phyloP scores from a whole-genome alignment of 2,329 filamentous ascomycete species.

The Cryoendolithus antarcticus region DNA sequence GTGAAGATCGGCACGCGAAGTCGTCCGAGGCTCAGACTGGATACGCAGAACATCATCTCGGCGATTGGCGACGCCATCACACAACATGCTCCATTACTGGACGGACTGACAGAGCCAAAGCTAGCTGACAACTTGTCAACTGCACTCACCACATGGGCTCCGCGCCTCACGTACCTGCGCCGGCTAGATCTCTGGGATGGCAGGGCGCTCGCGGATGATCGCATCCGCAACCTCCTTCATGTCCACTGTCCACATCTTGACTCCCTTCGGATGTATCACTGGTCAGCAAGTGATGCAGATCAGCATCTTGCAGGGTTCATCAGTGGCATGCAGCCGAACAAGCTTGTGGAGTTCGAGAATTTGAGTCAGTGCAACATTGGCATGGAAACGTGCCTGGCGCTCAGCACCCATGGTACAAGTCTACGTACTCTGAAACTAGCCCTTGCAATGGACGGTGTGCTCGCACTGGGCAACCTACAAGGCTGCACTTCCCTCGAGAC shows the following conservation, averaged over 20 bases:
- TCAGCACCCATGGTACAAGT: conserved; percentile 42
- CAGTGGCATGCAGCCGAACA: conserved; percentile 41
- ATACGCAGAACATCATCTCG: conserved; percentile 31
- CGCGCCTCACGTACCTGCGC: conserved; percentile 45
- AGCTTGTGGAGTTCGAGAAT: conserved; percentile 46
- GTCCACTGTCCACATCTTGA: conserved; percentile 49
- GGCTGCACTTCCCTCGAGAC: conserved; percentile 37
- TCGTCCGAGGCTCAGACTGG: conserved; percentile 14
- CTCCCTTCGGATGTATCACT: conserved; percentile 46
- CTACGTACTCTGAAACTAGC: conserved; percentile 42
- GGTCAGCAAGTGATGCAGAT: conserved; percentile 38
- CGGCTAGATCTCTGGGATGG: conserved; percentile 51
- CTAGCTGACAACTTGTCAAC: conserved; percentile 38
- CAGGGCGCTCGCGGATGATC: conserved; percentile 43
- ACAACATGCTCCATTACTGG: conserved; percentile 36
- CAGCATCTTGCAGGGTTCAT: conserved; percentile 48
- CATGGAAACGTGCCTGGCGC: conserved; percentile 39
- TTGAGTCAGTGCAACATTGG: conserved; percentile 45
- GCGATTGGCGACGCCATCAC: conserved; percentile 35
- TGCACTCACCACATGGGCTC: conserved; percentile 46
- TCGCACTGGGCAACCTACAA: conserved; percentile 37
- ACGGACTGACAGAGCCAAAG: conserved; percentile 30
- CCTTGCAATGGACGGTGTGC: conserved; percentile 37
- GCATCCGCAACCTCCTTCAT: conserved; percentile 41
- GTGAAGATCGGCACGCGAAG: conserved; percentile 4